Evolutionary conservation across 805 yeast genomes (phyloP), one percentile per base, ranked within the genome.

Genomic region (Cyberlindnera saturnus): DNA sequence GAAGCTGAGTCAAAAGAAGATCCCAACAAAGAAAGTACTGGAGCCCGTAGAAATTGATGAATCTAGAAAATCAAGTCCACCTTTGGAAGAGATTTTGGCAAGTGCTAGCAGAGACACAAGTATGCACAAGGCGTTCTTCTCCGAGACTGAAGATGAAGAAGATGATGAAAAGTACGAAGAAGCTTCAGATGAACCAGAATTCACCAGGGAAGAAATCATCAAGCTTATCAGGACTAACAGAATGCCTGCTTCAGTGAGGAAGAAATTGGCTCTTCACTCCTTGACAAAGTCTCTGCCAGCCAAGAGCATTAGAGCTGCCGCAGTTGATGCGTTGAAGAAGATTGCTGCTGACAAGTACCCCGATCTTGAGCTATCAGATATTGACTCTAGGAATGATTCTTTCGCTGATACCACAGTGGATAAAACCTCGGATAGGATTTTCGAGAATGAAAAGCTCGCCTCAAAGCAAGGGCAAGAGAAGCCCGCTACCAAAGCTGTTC

Each of bases 1-100:
- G 33, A 54, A 51, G 32, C 34, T 52, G 6, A 40, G 51, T 2
- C 52, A 42, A 40, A 56, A 43, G 48, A 52, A 50, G 20, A 49
- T 53, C 9, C 61, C 58, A 5, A 36, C 46, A 1, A 53, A 55
- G 45, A 51, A 45, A 20, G 41, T 40, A 9, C 36, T 14, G 17
- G 32, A 40, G 32, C 19, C 38, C 10, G 41, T 29, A 17, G 42
- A 39, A 17, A n/a, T 13, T n/a, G 31, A 13, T 9, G 19, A 29
- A 20, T 6, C 28, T 16, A 33, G 32, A 34, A 39, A 26, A 29
- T 18, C 37, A 16, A 17, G 26, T 15, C 33, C 39, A n/a, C 33
- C 20, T 11, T 16, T 37, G 30, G 16, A 29, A 8, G 33, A 28
- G 17, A 37, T 37, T 11, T 23, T 37, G 26, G 31, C 38, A 1